Conservation (phyloP, 179 eudicot genomes). For the Amaranthus tricolor region DNA sequence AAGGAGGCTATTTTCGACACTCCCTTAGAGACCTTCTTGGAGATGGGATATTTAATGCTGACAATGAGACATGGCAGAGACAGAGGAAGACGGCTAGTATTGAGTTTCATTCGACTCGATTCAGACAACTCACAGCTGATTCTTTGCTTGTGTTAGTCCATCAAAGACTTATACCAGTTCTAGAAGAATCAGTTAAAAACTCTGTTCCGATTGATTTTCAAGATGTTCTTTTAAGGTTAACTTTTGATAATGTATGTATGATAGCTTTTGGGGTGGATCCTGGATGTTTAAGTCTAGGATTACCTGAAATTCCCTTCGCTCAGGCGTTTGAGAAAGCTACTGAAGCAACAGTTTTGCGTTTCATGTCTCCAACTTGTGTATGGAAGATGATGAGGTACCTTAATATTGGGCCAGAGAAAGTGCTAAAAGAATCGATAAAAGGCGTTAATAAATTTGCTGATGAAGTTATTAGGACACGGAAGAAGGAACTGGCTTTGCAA, state of each 20-base stretch:
- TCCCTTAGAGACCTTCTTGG: slow-evolving; percentile 72
- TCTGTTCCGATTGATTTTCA: slow-evolving; percentile 54
- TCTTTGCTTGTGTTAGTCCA: slow-evolving; percentile 77
- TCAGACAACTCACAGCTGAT: slow-evolving; percentile 63
- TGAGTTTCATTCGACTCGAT: slow-evolving; percentile 80
- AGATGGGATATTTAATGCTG: slow-evolving; percentile 85
- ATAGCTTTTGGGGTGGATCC: slow-evolving; percentile 97
- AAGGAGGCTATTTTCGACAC: slow-evolving; percentile 65
- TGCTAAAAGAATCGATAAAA: slow-evolving; percentile 53
- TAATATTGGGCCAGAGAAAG: slow-evolving; percentile 57
- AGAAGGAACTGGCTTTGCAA: slow-evolving; percentile 54
- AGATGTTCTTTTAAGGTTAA: slow-evolving; percentile 72
- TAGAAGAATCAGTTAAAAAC: slow-evolving; percentile 41
- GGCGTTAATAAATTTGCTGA: slow-evolving; percentile 72
- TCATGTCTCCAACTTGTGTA: slow-evolving; percentile 68
- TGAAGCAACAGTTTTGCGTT: slow-evolving; percentile 67
- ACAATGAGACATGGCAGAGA: slow-evolving; percentile 69
- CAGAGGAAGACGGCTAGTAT: slow-evolving; percentile 93
- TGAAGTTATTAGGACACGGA: slow-evolving; percentile 66
- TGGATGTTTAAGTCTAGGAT: slow-evolving; percentile 67
- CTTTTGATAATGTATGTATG: slow-evolving; percentile 91
- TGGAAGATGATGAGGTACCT: slow-evolving; percentile 75
- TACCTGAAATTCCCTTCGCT: slow-evolving; percentile 82
- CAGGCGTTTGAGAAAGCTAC: slow-evolving; percentile 87
- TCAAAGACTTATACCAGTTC: slow-evolving; percentile 63